These are phyloP conservation scores for Cicer judaicum DNA, from an alignment of 306 rosid species.

Conservation along the genomic window DNA sequence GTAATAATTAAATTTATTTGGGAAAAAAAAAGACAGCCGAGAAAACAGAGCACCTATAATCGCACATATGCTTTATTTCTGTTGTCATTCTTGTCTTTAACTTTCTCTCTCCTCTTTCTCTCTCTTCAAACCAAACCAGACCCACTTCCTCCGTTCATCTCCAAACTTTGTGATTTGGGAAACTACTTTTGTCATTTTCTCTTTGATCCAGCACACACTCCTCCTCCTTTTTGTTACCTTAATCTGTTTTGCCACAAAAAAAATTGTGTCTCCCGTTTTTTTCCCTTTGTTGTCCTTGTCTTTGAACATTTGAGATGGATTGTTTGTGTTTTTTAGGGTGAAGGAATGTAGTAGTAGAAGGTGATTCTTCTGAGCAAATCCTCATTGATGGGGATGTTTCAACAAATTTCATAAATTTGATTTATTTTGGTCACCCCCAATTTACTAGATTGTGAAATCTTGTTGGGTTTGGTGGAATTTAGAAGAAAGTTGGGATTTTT, in stretches of 20 bases:
- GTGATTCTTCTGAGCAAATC: conserved; percentile 43
- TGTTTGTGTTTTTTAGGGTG: conserved; percentile 33
- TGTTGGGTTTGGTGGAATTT: conserved; percentile 48
- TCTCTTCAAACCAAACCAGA: conserved; percentile 42
- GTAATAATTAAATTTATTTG: too few species aligned
- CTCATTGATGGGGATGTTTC: conserved; percentile 51
- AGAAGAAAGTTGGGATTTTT: conserved; percentile 43
- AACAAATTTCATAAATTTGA: conserved; percentile 33
- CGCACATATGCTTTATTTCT: conserved; percentile 37
- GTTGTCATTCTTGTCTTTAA: conserved; percentile 10
- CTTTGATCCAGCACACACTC: conserved; percentile 46
- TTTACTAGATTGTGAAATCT: conserved; percentile 34
- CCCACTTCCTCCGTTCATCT: conserved; percentile 58
- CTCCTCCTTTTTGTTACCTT: conserved; percentile 27
- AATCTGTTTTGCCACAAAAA: conserved; percentile 3
- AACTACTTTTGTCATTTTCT: conserved; percentile 51
- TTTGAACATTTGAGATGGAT: conserved; percentile 41
- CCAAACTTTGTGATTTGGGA: conserved; percentile 44
- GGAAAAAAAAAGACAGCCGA: conserved; percentile 5
- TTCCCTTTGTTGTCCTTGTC: conserved; percentile 14
- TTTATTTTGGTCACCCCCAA: conserved; percentile 24
- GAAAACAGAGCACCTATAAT: conserved; percentile 37
- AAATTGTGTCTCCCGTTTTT: neutral
- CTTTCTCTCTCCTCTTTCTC: conserved; percentile 44
- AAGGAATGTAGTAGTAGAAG: conserved; percentile 51